phyloP scores from a whole-genome alignment of 2,329 filamentous ascomycete genomes.

The Amesomyces nigricolor region DNA sequence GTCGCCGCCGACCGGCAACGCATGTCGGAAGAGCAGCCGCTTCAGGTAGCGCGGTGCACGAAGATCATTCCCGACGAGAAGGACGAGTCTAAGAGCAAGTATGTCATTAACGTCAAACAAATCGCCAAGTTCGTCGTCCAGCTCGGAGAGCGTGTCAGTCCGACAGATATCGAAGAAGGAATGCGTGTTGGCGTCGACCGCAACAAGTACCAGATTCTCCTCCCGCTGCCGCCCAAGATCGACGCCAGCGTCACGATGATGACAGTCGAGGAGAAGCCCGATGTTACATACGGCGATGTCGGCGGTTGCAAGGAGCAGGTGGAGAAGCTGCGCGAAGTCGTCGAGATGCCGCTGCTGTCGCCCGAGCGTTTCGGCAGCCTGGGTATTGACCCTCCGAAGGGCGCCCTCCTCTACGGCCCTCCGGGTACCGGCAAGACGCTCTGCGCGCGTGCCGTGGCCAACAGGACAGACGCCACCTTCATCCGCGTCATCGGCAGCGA shows the following conservation, averaged over 20 bases:
- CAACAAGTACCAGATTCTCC: slow-evolving; percentile 98
- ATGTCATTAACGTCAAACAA: slow-evolving; percentile 99
- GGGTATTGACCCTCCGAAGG: slow-evolving; percentile 98
- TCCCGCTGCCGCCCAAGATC: slow-evolving; percentile 95
- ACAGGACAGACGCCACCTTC: slow-evolving; percentile 96
- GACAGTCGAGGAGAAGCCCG: slow-evolving; percentile 99
- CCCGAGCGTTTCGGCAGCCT: slow-evolving; percentile 96
- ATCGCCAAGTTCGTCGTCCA: slow-evolving; percentile 99
- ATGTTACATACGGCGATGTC: slow-evolving; percentile 97
- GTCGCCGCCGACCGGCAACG: slow-evolving; percentile 95
- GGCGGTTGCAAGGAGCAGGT: slow-evolving; percentile 99
- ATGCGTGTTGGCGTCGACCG: slow-evolving; percentile 98
- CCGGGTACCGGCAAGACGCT: slow-evolving; percentile 99
- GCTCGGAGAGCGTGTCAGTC: slow-evolving; percentile 90
- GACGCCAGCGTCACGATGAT: slow-evolving; percentile 99
- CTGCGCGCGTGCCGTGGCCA: slow-evolving; percentile 93
- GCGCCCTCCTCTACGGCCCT: slow-evolving; percentile 90
- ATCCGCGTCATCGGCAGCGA: slow-evolving; percentile 98
- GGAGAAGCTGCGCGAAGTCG: slow-evolving; percentile 96
- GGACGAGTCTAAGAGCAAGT: slow-evolving; percentile 97
- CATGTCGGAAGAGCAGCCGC: slow-evolving; percentile 96
- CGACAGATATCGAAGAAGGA: slow-evolving; percentile 98
- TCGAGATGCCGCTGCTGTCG: slow-evolving; percentile 95
- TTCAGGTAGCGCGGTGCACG: slow-evolving; percentile 95
- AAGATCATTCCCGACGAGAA: slow-evolving; percentile 98